A percentile compares a stretch with the other conserved stretches of the same genome.
Evolutionary conservation across 768 basidiomycete species (phyloP).

Genomic region (Arthromyces matolae): DNA sequence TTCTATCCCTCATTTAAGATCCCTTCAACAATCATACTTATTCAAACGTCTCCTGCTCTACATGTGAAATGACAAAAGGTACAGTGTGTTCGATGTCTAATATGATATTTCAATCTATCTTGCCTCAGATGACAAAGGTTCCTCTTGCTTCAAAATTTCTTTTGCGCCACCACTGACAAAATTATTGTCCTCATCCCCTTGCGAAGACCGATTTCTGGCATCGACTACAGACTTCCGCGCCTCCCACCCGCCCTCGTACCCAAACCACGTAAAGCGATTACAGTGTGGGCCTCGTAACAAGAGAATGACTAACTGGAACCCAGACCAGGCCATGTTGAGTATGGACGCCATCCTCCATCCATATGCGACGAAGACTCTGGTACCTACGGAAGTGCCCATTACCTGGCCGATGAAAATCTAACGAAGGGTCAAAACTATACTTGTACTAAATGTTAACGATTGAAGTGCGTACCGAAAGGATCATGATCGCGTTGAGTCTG

Average conservation of each 20-base stretch:
- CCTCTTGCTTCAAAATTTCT: background rate
- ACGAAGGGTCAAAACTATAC: background rate
- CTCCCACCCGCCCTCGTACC: conserved; percentile 56
- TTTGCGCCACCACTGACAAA: too few species aligned
- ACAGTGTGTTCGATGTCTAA: too few species aligned
- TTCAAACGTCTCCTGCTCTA: too few species aligned
- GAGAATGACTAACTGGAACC: conserved; percentile 52
- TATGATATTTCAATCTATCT: too few species aligned
- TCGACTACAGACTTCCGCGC: conserved; percentile 30
- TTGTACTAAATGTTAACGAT: background rate
- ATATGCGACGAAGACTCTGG: conserved; percentile 59
- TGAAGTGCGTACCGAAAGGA: conserved; percentile 51
- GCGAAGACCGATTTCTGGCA: background rate
- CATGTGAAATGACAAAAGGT: too few species aligned
- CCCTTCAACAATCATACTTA: too few species aligned
- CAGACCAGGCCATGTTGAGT: conserved; percentile 57
- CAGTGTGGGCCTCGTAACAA: conserved; percentile 68
- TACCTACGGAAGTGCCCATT: conserved; percentile 75
- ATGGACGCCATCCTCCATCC: conserved; percentile 71
- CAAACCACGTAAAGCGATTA: conserved; percentile 54
- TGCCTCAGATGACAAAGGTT: too few species aligned
- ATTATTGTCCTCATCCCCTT: too few species aligned
- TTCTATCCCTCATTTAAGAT: too few species aligned
- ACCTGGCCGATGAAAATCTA: conserved; percentile 78
- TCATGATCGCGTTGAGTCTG: conserved; percentile 71